Conservation (phyloP, 1,284 basidiomycete genomes). For the Naganishia liquefaciens region DNA sequence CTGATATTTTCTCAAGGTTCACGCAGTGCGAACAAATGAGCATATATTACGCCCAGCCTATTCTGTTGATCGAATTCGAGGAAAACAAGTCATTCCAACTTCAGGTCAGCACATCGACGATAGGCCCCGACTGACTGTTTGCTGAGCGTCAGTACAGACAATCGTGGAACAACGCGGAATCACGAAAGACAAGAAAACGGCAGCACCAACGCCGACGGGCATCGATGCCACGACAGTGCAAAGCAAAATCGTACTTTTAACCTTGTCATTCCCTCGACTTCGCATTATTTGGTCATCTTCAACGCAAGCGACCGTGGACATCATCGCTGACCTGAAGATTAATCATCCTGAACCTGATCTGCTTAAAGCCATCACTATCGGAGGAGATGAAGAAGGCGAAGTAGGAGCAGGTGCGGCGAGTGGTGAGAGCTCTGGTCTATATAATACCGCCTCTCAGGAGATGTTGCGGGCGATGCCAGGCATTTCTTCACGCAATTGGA, state of each 20-base stretch:
- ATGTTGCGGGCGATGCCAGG: constrained; percentile 60
- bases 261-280: constrained; percentile 83
- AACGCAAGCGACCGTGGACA: constrained; percentile 85
- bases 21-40: constrained; percentile 98
- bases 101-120: constrained; percentile 60
- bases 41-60: constrained; percentile 88
- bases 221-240: constrained; percentile 64
- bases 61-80: constrained; percentile 97
- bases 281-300: constrained; percentile 97
- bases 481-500: constrained; percentile 78
- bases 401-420: constrained; percentile 38
- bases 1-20: constrained; percentile 59
- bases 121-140: neutral
- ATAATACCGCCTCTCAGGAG: constrained; percentile 48
- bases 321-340: constrained; percentile 89
- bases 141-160: neutral
- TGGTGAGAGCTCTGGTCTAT: constrained; percentile 35
- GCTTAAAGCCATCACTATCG: constrained; percentile 69
- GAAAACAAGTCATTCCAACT: constrained; percentile 93
- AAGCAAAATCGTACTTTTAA: constrained; percentile 85
- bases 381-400: constrained; percentile 69
- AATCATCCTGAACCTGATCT: constrained; percentile 81
- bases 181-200: constrained; percentile 25
- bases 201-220: constrained; percentile 33
- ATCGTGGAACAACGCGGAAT: constrained; percentile 29